A percentile compares a stretch with the other conserved stretches of the same genome.
phyloP scores from a whole-genome alignment of 352 stramenopile species.

The Phytophthora sp. region DNA sequence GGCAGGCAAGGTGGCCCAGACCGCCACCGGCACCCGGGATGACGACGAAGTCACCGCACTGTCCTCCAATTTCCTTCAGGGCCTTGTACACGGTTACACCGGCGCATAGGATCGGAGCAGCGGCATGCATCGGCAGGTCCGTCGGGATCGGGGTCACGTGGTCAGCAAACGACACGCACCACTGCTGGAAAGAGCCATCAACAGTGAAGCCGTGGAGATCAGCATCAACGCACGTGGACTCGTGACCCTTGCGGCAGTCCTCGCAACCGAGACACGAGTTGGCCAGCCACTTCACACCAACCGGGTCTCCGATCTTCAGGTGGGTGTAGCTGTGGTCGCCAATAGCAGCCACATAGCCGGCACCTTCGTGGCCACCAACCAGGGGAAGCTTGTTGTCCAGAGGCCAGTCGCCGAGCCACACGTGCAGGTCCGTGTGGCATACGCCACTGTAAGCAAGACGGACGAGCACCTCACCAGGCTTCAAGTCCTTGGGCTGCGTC shows the following conservation, averaged over 20 bases:
- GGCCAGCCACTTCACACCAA: slow-evolving; percentile 56
- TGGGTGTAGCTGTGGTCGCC: slow-evolving; percentile 42
- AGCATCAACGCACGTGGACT: slow-evolving; percentile 46
- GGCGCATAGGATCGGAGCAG: slow-evolving; percentile 81
- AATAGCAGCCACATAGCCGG: slow-evolving; percentile 54
- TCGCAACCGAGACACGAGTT: slow-evolving; percentile 53
- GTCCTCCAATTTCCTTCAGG: slow-evolving; percentile 58
- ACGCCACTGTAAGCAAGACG: slow-evolving; percentile 55
- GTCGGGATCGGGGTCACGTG: slow-evolving; percentile 75
- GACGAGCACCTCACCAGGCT: slow-evolving; percentile 54
- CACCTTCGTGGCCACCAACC: slow-evolving; percentile 61
- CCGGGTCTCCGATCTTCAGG: slow-evolving; percentile 50
- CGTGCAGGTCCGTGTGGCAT: slow-evolving; percentile 56
- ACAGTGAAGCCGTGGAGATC: slow-evolving; percentile 44
- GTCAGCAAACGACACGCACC: slow-evolving; percentile 68
- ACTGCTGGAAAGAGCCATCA: slow-evolving; percentile 57
- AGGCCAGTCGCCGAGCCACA: slow-evolving; percentile 51
- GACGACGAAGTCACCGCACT: slow-evolving; percentile 50
- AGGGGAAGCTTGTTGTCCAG: slow-evolving; percentile 47
- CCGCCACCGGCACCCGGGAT: slow-evolving; percentile 70
- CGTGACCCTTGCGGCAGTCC: slow-evolving; percentile 54
- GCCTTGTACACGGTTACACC: slow-evolving; percentile 89
- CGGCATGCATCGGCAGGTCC: slow-evolving; percentile 47
- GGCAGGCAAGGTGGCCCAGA: slow-evolving; percentile 80
- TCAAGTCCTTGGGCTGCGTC: slow-evolving; percentile 47